Percentiles rank a stretch among this genome's conserved stretches.
Evolutionary conservation across 768 basidiomycete genomes (phyloP).

Genomic region (Fibroporia radiculosa): DNA sequence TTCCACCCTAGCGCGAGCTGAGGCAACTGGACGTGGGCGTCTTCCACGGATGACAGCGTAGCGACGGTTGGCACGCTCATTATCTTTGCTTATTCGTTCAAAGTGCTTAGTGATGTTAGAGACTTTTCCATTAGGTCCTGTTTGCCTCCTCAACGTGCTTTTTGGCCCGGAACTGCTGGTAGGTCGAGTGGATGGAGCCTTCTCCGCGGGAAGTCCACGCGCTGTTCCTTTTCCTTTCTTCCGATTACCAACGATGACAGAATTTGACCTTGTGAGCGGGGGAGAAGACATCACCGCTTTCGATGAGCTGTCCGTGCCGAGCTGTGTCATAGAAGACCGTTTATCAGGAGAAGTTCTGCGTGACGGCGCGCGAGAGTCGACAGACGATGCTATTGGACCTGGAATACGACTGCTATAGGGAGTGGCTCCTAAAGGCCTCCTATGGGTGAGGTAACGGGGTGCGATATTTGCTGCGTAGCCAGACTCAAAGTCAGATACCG

Average conservation of each 20-base stretch:
- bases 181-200: constrained; percentile 28
- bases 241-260: constrained; percentile 23
- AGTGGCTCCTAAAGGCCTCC: constrained; percentile 34
- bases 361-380: constrained; percentile 56
- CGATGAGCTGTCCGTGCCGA: constrained; percentile 16
- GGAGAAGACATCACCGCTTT: constrained; percentile 24
- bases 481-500: constrained; percentile 82
- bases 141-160: constrained; percentile 46
- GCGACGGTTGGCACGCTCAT: constrained; percentile 64
- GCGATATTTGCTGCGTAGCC: constrained; percentile 92
- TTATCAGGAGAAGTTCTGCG: constrained; percentile 73
- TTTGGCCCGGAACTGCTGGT: constrained; percentile 36
- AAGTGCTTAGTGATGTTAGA: constrained; percentile 87
- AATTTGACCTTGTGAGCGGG: constrained; percentile 32
- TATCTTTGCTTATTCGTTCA: constrained; percentile 73
- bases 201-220: constrained; percentile 30
- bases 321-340: constrained; percentile 24
- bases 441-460: constrained; percentile 59
- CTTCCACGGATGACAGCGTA: constrained; percentile 84
- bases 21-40: constrained; percentile 84
- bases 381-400: constrained; percentile 38
- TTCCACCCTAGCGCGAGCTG: constrained; percentile 81
- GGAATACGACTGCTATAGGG: constrained; percentile 38
- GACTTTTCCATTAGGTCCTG: constrained; percentile 59
- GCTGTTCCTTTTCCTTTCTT: constrained; percentile 29